Conservation (phyloP, 495 filamentous ascomycete species). For the Penicillium nucicola region DNA sequence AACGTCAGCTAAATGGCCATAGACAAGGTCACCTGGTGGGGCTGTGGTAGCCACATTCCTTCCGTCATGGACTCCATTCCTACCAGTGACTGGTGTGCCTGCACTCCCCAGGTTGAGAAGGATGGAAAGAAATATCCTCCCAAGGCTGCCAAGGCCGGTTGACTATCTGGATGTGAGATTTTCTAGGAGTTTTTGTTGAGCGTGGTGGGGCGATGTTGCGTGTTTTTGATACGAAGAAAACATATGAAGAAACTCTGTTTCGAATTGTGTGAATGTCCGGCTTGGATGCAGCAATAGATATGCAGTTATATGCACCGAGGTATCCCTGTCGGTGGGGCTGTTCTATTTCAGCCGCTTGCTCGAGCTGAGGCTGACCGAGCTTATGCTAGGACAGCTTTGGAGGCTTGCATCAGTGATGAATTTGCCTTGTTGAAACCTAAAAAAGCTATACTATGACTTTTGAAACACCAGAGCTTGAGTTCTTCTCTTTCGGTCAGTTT, state of each 20-base stretch:
- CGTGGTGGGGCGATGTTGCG: neutral
- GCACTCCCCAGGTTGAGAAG: constrained; percentile 56
- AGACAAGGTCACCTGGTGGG: constrained; percentile 69
- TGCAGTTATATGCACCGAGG: no score
- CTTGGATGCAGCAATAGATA: no score
- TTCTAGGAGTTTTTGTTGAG: constrained; percentile 4
- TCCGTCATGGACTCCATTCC: constrained; percentile 62
- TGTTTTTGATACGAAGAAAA: neutral
- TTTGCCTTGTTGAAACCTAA: no score
- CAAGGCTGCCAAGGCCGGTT: constrained; percentile 47
- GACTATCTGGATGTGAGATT: constrained; percentile 25
- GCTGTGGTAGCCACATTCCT: constrained; percentile 68
- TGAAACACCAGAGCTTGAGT: no score
- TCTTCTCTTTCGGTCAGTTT: no score
- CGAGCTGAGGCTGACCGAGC: no score
- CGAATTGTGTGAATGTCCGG: no score
- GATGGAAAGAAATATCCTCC: constrained; percentile 64
- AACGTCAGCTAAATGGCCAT: constrained; percentile 2
- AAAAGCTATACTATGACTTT: no score
- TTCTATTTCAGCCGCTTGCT: no score
- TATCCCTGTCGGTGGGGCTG: no score
- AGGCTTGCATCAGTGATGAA: no score
- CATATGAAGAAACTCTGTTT: neutral
- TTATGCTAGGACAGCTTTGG: no score
- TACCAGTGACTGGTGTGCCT: constrained; percentile 59